These are phyloP conservation scores for Microsporum canis DNA, from an alignment of 2,329 filamentous ascomycete genomes.

Conservation along the genomic window DNA sequence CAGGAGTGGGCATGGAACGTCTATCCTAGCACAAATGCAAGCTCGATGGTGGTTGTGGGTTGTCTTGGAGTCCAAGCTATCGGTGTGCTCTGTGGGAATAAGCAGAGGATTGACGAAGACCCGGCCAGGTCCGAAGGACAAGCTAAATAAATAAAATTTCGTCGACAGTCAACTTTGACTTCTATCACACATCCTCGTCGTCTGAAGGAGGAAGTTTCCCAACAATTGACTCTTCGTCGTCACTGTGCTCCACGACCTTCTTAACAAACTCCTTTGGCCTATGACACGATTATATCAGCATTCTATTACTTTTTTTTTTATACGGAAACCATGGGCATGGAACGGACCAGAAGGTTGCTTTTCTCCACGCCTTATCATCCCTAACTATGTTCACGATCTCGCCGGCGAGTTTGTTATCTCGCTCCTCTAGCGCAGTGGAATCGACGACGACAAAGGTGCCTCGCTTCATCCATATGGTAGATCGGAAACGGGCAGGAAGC, in stretches of 20 bases:
- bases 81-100: constrained; percentile 42
- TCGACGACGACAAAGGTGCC: constrained; percentile 81
- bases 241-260: constrained; percentile 53
- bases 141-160: not conserved
- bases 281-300: constrained; percentile 11
- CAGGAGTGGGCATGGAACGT: constrained; percentile 95
- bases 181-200: constrained; percentile 36
- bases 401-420: constrained; percentile 67
- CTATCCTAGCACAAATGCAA: constrained; percentile 64
- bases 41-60: constrained; percentile 57
- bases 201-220: constrained; percentile 78
- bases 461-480: constrained; percentile 85
- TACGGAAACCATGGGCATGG: not conserved
- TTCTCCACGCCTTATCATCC: constrained; percentile 86
- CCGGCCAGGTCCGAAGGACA: constrained; percentile 3
- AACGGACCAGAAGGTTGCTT: constrained; percentile 70
- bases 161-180: not conserved
- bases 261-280: constrained; percentile 75
- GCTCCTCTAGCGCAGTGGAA: constrained; percentile 50
- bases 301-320: not conserved
- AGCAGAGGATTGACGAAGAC: constrained; percentile 7
- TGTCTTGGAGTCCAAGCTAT: constrained; percentile 57
- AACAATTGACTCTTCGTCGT: constrained; percentile 66
- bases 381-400: constrained; percentile 89
- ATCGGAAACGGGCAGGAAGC: constrained; percentile 73